These are phyloP conservation scores for Chalciporus sphaerocephalus DNA, from an alignment of 768 basidiomycete genomes.

Conservation along the genomic window DNA sequence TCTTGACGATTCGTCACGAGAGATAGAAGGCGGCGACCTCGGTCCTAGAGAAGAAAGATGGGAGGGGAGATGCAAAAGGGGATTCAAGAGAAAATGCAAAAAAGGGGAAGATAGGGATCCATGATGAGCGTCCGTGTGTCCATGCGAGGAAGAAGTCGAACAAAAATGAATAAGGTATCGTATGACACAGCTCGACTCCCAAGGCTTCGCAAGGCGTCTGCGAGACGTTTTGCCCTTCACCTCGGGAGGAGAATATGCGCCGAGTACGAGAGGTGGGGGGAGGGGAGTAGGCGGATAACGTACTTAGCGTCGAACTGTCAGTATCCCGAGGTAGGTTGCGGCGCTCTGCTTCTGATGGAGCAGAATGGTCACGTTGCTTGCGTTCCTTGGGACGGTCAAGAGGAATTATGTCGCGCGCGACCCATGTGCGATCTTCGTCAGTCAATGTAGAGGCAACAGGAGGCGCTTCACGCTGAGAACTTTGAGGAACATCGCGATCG, in stretches of 20 bases:
- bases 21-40: constrained; percentile 33
- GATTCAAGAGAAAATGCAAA: constrained; percentile 28
- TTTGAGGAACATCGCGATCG: constrained; percentile 20
- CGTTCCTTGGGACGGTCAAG: constrained; percentile 21
- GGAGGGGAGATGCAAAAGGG: constrained; percentile 28
- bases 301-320: constrained; percentile 40
- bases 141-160: constrained; percentile 37
- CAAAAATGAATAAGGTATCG: constrained; percentile 30
- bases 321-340: constrained; percentile 27
- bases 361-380: constrained; percentile 24
- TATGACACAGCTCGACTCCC: constrained; percentile 39
- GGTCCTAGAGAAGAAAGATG: constrained; percentile 41
- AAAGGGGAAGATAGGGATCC: constrained; percentile 33
- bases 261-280: constrained; percentile 33
- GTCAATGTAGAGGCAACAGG: constrained; percentile 11
- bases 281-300: constrained; percentile 45
- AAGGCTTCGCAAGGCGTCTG: constrained; percentile 43
- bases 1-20: constrained; percentile 26
- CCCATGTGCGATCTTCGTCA: constrained; percentile 26
- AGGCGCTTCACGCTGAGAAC: constrained; percentile 20
- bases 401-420: constrained; percentile 11
- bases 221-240: constrained; percentile 32
- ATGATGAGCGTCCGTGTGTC: constrained; percentile 41
- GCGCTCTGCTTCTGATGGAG: constrained; percentile 15
- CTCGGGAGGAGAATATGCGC: constrained; percentile 37